These are phyloP conservation scores for Chalciporus piperatus DNA, from an alignment of 768 basidiomycete genomes.

Conservation along the genomic window DNA sequence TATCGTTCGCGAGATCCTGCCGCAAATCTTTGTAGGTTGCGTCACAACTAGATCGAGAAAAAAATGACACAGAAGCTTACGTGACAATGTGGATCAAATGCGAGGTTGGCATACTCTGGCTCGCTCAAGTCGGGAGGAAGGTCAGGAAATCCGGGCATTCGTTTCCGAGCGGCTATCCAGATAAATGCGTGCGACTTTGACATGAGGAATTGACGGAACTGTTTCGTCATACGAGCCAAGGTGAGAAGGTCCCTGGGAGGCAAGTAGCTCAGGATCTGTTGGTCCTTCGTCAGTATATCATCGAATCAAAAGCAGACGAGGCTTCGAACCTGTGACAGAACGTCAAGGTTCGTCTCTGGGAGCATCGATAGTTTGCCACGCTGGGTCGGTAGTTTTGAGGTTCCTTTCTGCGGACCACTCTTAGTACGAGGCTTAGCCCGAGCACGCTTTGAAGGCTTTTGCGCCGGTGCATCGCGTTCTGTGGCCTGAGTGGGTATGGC, in stretches of 20 bases:
- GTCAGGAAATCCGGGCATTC: no score
- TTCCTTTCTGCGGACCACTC: neutral
- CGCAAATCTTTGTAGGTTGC: no score
- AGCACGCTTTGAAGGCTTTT: no score
- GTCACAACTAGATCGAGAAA: no score
- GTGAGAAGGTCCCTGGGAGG: constrained; percentile 40
- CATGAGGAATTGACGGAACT: constrained; percentile 36
- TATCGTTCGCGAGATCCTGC: neutral
- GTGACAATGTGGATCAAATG: constrained; percentile 26
- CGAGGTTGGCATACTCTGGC: constrained; percentile 41
- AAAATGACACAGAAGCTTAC: neutral
- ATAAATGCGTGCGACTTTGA: constrained; percentile 23
- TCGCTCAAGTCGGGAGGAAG: constrained; percentile 43
- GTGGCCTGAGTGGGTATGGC: no score
- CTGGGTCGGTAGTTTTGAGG: neutral
- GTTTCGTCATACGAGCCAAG: constrained; percentile 37
- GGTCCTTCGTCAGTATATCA: neutral
- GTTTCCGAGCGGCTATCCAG: constrained; percentile 18
- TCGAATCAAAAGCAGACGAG: neutral
- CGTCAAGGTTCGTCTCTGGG: constrained; percentile 25
- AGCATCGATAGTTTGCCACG: constrained; percentile 16
- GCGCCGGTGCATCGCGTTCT: no score
- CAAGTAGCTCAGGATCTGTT: constrained; percentile 39
- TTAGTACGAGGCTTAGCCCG: no score
- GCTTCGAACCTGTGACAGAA: neutral